phyloP scores from a whole-genome alignment of 148 eudicot species.

The Rhododendron molle region DNA sequence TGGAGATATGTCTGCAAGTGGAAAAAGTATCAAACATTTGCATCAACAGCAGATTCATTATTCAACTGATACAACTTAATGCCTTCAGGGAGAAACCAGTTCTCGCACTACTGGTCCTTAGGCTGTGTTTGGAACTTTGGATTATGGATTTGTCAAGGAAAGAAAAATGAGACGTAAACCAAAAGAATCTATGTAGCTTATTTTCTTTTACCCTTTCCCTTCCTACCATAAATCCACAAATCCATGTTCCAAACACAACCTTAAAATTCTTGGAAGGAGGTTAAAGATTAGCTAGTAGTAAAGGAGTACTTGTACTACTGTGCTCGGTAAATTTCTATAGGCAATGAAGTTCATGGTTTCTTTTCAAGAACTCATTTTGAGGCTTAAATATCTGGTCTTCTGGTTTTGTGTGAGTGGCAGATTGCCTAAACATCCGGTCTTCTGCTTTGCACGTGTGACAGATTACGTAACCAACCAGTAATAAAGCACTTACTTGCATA shows the following conservation, averaged over 20 bases:
- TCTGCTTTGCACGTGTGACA: not conserved
- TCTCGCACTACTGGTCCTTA: not conserved
- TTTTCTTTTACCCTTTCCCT: not conserved
- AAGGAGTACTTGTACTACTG: not conserved
- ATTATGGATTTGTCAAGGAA: not conserved
- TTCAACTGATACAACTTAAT: not conserved
- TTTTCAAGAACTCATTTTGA: not conserved
- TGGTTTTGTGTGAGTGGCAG: not conserved
- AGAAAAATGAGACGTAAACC: not conserved
- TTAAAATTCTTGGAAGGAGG: not conserved
- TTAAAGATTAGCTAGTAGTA: not conserved
- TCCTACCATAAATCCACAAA: not conserved
- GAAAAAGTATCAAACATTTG: not conserved
- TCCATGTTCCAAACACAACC: not conserved
- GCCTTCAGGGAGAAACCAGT: not conserved
- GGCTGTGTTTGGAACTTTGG: not conserved
- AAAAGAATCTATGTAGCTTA: not conserved
- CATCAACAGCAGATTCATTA: not conserved
- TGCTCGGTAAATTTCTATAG: not conserved
- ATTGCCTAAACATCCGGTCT: not conserved
- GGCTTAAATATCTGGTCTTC: not conserved
- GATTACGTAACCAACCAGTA: not conserved
- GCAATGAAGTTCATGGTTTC: not conserved
- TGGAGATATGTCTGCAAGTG: conserved; percentile 64
- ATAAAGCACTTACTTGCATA: conserved; percentile 61